Percentiles rank a stretch among this genome's conserved stretches.
Conservation (phyloP, 495 filamentous ascomycete genomes). For the Filosporella fistucella region DNA sequence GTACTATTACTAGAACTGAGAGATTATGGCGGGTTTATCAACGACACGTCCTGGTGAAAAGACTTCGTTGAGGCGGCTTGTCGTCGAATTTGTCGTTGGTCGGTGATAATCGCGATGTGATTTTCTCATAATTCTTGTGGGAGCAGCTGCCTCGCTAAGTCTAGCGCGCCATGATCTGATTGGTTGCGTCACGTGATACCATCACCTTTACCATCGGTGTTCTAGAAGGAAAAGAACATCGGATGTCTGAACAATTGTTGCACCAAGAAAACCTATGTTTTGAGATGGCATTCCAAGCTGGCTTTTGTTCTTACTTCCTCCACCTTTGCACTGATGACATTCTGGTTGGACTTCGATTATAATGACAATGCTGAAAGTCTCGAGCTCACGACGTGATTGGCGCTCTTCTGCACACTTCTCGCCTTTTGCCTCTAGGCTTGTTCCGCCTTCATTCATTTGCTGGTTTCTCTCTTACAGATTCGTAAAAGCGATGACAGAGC, state of each 20-base stretch:
- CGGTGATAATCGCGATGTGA: neutral
- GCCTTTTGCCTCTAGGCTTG: no score
- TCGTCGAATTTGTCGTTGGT: conserved; percentile 23
- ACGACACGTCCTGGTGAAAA: conserved; percentile 23
- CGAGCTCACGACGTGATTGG: no score
- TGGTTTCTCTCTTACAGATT: conserved; percentile 1
- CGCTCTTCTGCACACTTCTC: no score
- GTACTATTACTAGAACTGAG: conserved; percentile 19
- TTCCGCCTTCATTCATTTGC: neutral
- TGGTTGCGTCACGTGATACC: conserved; percentile 4
- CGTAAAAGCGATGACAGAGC: conserved; percentile 7
- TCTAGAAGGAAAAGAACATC: no score
- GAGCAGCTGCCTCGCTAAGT: neutral
- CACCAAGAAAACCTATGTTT: no score
- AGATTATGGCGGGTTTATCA: conserved; percentile 13
- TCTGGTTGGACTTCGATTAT: no score
- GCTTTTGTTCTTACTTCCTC: no score
- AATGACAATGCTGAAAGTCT: no score
- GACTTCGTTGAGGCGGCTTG: conserved; percentile 22
- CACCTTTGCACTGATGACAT: no score
- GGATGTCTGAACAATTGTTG: no score
- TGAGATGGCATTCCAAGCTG: no score
- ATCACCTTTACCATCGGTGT: no score
- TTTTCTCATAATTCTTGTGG: conserved; percentile 9
- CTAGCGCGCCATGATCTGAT: neutral